phyloP scores from a whole-genome alignment of 148 eudicot species.

The Nyssa sinensis region DNA sequence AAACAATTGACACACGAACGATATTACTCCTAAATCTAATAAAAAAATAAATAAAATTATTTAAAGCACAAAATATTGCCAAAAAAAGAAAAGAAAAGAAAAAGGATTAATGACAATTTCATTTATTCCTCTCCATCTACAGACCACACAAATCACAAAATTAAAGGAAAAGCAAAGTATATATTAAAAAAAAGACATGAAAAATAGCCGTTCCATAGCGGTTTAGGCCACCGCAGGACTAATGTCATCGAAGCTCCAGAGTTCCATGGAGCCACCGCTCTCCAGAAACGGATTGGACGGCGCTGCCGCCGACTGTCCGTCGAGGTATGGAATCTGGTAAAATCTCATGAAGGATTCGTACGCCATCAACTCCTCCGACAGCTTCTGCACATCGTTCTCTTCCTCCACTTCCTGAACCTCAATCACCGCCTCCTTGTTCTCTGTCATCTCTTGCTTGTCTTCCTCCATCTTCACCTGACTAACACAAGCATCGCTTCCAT shows the following conservation, averaged over 20 bases:
- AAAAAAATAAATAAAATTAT: background rate
- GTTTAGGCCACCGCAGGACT: background rate
- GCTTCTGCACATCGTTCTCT: conserved; percentile 51
- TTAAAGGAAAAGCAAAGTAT: too few relatives aligned
- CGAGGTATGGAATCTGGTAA: conserved; percentile 74
- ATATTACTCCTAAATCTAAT: too few relatives aligned
- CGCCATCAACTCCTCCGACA: conserved; percentile 79
- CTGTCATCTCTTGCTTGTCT: conserved; percentile 12
- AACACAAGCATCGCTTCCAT: too few relatives aligned
- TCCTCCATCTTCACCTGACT: conserved; percentile 23
- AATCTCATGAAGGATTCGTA: conserved; percentile 78
- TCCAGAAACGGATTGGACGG: conserved; percentile 20
- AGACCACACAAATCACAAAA: too few relatives aligned
- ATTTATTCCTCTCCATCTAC: too few relatives aligned
- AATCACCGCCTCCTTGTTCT: conserved; percentile 9
- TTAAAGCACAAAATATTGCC: too few relatives aligned
- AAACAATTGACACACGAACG: too few relatives aligned
- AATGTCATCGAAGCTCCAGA: conserved; percentile 47
- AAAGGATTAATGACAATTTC: too few relatives aligned
- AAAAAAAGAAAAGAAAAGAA: background rate
- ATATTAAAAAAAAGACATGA: background rate
- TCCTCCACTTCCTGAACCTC: conserved; percentile 13
- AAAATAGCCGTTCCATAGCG: background rate
- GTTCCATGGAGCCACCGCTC: conserved; percentile 30
- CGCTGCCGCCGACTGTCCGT: conserved; percentile 45